Evolutionary conservation across 371 early-diverging fungal genomes (phyloP), one percentile per base, ranked within the genome.

Genomic region (Zychaea mexicana): DNA sequence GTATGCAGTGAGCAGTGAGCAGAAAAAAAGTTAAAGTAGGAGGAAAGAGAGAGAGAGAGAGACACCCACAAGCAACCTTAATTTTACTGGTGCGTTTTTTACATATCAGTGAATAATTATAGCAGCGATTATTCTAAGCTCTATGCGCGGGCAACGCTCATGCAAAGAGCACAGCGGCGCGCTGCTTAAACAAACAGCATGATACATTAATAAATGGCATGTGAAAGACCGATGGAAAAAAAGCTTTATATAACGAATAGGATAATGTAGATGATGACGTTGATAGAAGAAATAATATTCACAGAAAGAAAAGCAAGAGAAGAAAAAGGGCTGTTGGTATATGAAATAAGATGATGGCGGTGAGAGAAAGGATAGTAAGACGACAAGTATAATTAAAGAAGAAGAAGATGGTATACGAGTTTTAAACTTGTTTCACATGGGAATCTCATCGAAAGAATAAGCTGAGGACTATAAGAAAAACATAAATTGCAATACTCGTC

Each of bases 391-490:
- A 49, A 49, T 49, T 49, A 49, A 13, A 8, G 19, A 49, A 9
- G 6, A 22, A 24, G n/a, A 24, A 19, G 9, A 15, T 9, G 38
- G 38, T 7, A 36, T 36, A 7, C 38, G 15, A 15, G 15, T 7
- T 9, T 36, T 9, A 36, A 7, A 36, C 38, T 9, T 7, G 9
- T 36, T 15, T 49, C 49, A 49, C 49, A 49, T 49, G 24, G 49
- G 49, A 13, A 63, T 63, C 31, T 63, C 64, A n/a, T 63, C 64
- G 22, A 63, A 57, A 13, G 56, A 21, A 36, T 63, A 58, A 15
- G 59, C 28, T 32, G 64, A 63, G 13, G 56, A 63, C 64, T 63
- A 53, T 26, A 49, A 10, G n/a, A n/a, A n/a, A n/a, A n/a, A 22
- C 5, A 33, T 4, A 27, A 2, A 54, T 4, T 13, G 27, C 42